These are phyloP conservation scores for Metarhizium rileyi DNA, from an alignment of 2,329 filamentous ascomycete species.

Conservation along the genomic window DNA sequence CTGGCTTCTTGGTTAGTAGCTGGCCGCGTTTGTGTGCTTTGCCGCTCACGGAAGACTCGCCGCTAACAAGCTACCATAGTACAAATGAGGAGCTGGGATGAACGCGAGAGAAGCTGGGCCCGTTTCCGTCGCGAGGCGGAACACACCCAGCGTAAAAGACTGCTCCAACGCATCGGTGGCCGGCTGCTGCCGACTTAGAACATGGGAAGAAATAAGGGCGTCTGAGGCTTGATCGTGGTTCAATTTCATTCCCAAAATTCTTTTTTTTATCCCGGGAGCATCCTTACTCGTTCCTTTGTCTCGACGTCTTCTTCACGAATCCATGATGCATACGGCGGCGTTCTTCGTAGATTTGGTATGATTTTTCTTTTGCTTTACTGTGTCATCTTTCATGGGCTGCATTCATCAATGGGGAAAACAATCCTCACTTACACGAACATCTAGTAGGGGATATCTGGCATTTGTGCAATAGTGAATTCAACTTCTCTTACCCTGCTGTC, in stretches of 20 bases:
- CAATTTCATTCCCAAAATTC: background rate
- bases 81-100: slow-evolving; percentile 40
- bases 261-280: background rate
- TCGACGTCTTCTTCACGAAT: slow-evolving; percentile 2
- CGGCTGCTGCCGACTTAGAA: slow-evolving; percentile 13
- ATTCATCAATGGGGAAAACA: background rate
- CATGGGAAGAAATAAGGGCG: background rate
- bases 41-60: background rate
- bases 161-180: slow-evolving; percentile 30
- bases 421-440: background rate
- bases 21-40: background rate
- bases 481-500: slow-evolving; percentile 10
- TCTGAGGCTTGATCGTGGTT: slow-evolving; percentile 1
- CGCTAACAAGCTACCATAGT: slow-evolving; percentile 21
- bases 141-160: slow-evolving; percentile 24
- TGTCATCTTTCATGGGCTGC: background rate
- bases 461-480: background rate
- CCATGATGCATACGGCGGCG: slow-evolving; percentile 9
- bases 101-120: slow-evolving; percentile 40
- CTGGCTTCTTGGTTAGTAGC: slow-evolving; percentile 44
- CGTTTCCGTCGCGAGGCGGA: slow-evolving; percentile 31
- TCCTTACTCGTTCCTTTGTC: background rate
- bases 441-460: background rate
- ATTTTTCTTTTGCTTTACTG: background rate
- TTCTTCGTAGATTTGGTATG: slow-evolving; percentile 4